A percentile compares a stretch with the other conserved stretches of the same genome.
Evolutionary conservation across 2,329 filamentous ascomycete genomes (phyloP).

Genomic region (Fusarium sp.): DNA sequence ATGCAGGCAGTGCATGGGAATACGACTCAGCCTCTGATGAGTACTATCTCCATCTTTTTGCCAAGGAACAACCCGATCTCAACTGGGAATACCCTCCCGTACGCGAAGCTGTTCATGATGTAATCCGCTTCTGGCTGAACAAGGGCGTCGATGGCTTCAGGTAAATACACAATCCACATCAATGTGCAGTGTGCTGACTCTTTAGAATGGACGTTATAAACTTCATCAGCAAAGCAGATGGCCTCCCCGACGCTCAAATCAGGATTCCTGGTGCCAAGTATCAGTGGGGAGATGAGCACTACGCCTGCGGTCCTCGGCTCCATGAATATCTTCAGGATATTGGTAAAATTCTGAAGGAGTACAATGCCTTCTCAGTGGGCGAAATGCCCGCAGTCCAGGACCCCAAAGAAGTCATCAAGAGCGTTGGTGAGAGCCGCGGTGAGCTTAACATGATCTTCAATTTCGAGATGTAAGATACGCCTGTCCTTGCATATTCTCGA

Average conservation of each 20-base stretch:
- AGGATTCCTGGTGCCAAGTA: slow-evolving; percentile 53
- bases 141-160: slow-evolving; percentile 76
- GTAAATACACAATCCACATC: background rate
- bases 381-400: slow-evolving; percentile 72
- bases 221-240: slow-evolving; percentile 71
- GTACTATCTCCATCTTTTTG: slow-evolving; percentile 80
- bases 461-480: slow-evolving; percentile 60
- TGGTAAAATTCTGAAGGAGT: slow-evolving; percentile 66
- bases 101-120: slow-evolving; percentile 74
- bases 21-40: slow-evolving; percentile 64
- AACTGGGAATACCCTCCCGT: slow-evolving; percentile 81
- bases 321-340: slow-evolving; percentile 74
- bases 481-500: fast-evolving
- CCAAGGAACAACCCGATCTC: slow-evolving; percentile 78
- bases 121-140: slow-evolving; percentile 76
- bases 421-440: slow-evolving; percentile 62
- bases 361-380: slow-evolving; percentile 72
- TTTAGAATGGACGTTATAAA: slow-evolving; percentile 73
- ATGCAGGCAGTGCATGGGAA: slow-evolving; percentile 36
- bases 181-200: background rate
- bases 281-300: slow-evolving; percentile 59
- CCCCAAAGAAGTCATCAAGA: slow-evolving; percentile 65
- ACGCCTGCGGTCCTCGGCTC: slow-evolving; percentile 72
- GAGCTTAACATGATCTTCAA: slow-evolving; percentile 74
- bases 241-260: slow-evolving; percentile 66